Base-by-base conservation (phyloP, 768 basidiomycete species). In the Obba rivulosa region DNA sequence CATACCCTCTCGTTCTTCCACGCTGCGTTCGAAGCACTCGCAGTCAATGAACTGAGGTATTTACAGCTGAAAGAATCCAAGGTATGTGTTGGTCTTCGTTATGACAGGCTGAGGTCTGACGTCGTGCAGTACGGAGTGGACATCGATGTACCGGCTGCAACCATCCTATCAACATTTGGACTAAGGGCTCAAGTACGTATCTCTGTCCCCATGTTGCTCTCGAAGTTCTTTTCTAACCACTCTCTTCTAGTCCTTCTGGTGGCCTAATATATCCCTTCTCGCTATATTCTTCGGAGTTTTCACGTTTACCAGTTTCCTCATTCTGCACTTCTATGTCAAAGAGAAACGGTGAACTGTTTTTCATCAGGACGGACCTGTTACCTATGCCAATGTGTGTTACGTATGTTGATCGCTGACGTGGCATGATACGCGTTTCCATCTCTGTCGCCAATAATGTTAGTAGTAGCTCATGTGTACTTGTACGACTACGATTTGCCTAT, bases 1-100 rank as follows among this genome's bases (percentile, higher is more conserved):
- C 88, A 93, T 62, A 92, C 87, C 0, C 61, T 90, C 5, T 96
- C 93, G 4, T 98, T 98, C 77, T 99, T 96, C 84, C 96, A 99
- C 69, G 95, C 96, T 20, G 96, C 91, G 0, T 98, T 93, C 57
- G 96, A 99, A 69, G 94, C 90, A 1, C 77, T 99, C 34, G 84
- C 94, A n/a, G 96, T 99, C 49, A 99, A 98, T 63, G 96, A 99
- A 66, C 72, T 99, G 49, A 76, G 94, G 43, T 97, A 96, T 67
- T 70, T 98, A 23, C 90, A 93, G 61, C 72, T 99, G 31, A 92
- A 91, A 64, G 92, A 99, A 62, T 79, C 84, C 55, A 90, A 87
- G 75, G 90, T 91, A 46, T 48, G 82, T 56, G 20, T 23, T 31
- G 21, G 38, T 45, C 37, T 46, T 10, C 41, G 9, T 24, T 20